Percentiles rank a stretch among this genome's conserved stretches.
phyloP scores from a whole-genome alignment of 768 basidiomycete species.

The Calocybe cyanea region DNA sequence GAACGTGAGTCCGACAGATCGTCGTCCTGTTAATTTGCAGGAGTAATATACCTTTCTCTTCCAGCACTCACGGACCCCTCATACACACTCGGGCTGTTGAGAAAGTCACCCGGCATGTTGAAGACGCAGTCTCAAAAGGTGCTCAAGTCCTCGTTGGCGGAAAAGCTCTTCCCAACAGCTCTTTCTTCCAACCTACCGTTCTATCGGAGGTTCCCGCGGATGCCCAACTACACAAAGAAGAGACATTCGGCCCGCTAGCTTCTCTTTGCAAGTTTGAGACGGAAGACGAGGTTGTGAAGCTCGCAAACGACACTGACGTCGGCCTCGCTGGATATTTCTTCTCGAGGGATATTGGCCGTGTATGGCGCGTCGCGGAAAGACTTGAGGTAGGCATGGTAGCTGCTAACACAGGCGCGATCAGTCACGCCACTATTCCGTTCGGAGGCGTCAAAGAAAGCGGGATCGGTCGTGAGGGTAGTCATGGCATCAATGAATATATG shows the following conservation, averaged over 20 bases:
- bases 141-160: conserved; percentile 92
- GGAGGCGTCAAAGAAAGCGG: conserved; percentile 93
- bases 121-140: conserved; percentile 82
- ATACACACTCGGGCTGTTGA: conserved; percentile 83
- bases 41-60: background rate
- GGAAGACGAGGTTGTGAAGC: conserved; percentile 84
- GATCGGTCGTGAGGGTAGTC: conserved; percentile 75
- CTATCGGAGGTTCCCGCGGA: conserved; percentile 75
- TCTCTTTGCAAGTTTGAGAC: conserved; percentile 87
- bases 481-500: conserved; percentile 90
- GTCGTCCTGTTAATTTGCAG: background rate
- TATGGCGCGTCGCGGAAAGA: conserved; percentile 93
- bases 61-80: conserved; percentile 90
- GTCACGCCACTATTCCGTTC: conserved; percentile 79
- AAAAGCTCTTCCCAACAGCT: conserved; percentile 50
- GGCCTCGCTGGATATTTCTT: conserved; percentile 97
- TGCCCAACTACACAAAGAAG: conserved; percentile 71
- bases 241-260: conserved; percentile 94
- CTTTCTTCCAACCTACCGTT: conserved; percentile 87
- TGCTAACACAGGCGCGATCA: conserved; percentile 75
- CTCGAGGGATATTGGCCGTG: conserved; percentile 76
- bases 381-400: conserved; percentile 94
- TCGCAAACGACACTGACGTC: conserved; percentile 80
- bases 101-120: conserved; percentile 83
- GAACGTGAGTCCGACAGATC: conserved; percentile 49